Percentiles rank a stretch among this genome's conserved stretches.
Conservation (phyloP, 495 filamentous ascomycete species). For the Hypomontagnella monticulosa region DNA sequence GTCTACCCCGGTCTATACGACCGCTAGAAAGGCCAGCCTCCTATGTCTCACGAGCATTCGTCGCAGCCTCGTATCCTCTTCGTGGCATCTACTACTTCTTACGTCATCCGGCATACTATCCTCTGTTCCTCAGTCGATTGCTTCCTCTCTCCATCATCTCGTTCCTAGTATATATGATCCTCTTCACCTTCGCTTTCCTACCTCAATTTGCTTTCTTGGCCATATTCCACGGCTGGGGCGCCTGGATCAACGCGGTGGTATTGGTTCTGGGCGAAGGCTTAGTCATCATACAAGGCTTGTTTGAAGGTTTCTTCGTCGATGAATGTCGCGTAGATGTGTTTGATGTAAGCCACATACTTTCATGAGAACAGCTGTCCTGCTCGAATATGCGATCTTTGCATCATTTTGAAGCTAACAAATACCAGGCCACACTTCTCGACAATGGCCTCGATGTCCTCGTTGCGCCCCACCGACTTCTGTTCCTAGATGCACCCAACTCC, state of each 20-base stretch:
- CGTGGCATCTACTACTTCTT: slow-evolving; percentile 83
- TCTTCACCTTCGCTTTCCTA: slow-evolving; percentile 89
- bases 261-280: slow-evolving; percentile 85
- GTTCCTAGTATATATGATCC: slow-evolving; percentile 71
- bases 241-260: slow-evolving; percentile 76
- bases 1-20: slow-evolving; percentile 29
- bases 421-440: slow-evolving; percentile 59
- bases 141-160: slow-evolving; percentile 77
- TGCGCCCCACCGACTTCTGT: slow-evolving; percentile 74
- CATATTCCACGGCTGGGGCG: slow-evolving; percentile 85
- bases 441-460: slow-evolving; percentile 67
- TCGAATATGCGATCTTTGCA: too few relatives aligned
- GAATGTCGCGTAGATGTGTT: slow-evolving; percentile 91
- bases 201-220: slow-evolving; percentile 84
- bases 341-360: slow-evolving; percentile 67
- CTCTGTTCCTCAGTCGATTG: slow-evolving; percentile 75
- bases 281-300: slow-evolving; percentile 78
- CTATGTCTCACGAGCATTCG: slow-evolving; percentile 46
- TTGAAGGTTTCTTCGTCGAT: slow-evolving; percentile 83
- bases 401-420: not conserved
- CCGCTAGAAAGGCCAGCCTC: slow-evolving; percentile 40
- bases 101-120: slow-evolving; percentile 68
- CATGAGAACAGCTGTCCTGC: slow-evolving; percentile 26
- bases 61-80: slow-evolving; percentile 49
- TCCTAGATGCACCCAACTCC: slow-evolving; percentile 65